These are phyloP conservation scores for Exserohilum rostratum DNA, from an alignment of 2,329 filamentous ascomycete genomes.

Conservation along the genomic window DNA sequence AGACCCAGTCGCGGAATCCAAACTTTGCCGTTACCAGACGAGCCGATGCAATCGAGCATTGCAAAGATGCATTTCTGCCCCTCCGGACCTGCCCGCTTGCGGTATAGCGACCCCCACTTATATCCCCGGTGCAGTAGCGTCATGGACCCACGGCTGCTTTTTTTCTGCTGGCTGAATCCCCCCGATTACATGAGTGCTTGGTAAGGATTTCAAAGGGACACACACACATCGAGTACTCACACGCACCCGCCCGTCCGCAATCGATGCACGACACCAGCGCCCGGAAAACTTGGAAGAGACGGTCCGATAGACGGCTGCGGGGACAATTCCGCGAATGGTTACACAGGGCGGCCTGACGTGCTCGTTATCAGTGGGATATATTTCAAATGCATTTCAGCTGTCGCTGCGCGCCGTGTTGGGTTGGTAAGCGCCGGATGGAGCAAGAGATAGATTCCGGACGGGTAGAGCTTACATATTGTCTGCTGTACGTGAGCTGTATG, in stretches of 20 bases:
- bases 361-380: no score
- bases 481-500: conserved; percentile 7
- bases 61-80: conserved; percentile 1
- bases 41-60: not conserved
- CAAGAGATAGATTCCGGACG: conserved; percentile 7
- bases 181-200: conserved; percentile 13
- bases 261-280: no score
- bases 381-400: not conserved
- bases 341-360: not conserved
- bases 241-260: no score
- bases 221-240: not conserved
- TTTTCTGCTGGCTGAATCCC: not conserved
- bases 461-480: conserved; percentile 12
- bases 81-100: not conserved
- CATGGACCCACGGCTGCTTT: not conserved
- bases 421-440: conserved; percentile 11
- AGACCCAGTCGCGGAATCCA: not conserved
- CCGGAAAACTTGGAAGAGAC: no score
- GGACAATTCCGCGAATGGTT: not conserved
- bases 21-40: conserved; percentile 1
- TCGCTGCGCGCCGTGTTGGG: not conserved
- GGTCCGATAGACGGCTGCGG: no score
- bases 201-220: conserved; percentile 14
- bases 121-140: conserved; percentile 12
- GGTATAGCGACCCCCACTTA: conserved; percentile 2